Evolutionary conservation across 306 rosid species (phyloP), one percentile per base, ranked within the genome.

Genomic region (Rosa multiflora): DNA sequence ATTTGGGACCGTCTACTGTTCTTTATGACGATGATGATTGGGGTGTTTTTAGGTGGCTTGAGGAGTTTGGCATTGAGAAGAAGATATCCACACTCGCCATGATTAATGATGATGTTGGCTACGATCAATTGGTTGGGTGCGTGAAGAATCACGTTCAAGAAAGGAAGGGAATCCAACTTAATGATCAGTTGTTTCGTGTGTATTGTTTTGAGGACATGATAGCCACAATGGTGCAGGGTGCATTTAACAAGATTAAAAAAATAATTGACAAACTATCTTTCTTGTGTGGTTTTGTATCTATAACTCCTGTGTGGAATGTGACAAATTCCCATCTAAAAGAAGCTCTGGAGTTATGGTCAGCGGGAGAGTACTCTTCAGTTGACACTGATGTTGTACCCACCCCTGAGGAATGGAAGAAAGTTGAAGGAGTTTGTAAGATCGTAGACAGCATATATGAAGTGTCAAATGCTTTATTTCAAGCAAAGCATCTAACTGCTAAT

Each of bases 301-400:
- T 55, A 6, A n/a, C 62, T 20, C 74, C 56, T 4, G 35, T 69
- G 47, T 70, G 58, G 81, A 13, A 78, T 59, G 13, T 39, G 29
- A 55, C 53, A 55, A 51, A 40, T 39, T 21, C 2, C 8, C 23
- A 23, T 4, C 47, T 53, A 10, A 68, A 78, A 20, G 8, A 4
- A 14, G 53, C 81, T 78, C 13, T 68, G 35, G 58, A 78, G 37
- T 8, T 55, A 51, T 26, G 55, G 75, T 43, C 68, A 23, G 8
- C 5, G 37, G 81, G 74, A 46, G 81, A 78, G 17, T 78, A 40
- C 37, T 63, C 79, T 47, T 76, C 79, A 47, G 23, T 37, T 39
- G 74, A 37, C 21, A 43, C 23, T 8, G 43, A 67, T 10, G 4
- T 3, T 5, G 66, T 39, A 26, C 74, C 67, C 40, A 39, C 75